These are phyloP conservation scores for Candida oleophila DNA, from an alignment of 805 yeast genomes.

Conservation along the genomic window DNA sequence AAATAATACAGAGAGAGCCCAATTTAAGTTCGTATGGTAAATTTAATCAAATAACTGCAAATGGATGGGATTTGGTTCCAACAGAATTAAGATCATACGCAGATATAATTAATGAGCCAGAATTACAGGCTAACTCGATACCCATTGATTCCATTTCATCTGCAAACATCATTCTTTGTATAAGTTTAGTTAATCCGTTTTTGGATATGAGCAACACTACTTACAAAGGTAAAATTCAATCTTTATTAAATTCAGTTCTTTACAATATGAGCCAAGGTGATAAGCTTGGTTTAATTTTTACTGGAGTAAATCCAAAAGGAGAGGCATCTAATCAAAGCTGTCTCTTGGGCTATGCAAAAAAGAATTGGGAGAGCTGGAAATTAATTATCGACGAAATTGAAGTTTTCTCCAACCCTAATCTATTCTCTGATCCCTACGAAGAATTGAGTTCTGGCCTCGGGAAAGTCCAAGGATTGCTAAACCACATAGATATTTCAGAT, in stretches of 20 bases:
- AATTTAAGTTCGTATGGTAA: neutral
- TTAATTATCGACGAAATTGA: slow-evolving; percentile 38
- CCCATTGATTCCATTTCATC: neutral
- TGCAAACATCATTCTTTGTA: neutral
- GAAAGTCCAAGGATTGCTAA: slow-evolving; percentile 26
- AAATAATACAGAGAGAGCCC: neutral
- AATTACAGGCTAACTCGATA: neutral
- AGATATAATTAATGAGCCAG: neutral
- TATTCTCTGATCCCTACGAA: slow-evolving; percentile 16
- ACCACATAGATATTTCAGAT: slow-evolving; percentile 15
- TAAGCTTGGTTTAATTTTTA: slow-evolving; percentile 45
- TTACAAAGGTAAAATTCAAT: slow-evolving; percentile 23
- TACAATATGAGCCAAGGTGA: slow-evolving; percentile 35
- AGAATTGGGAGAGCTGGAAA: slow-evolving; percentile 51
- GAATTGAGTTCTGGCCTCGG: slow-evolving; percentile 24
- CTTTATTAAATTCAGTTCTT: slow-evolving; percentile 24
- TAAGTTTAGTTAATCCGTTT: slow-evolving; percentile 34
- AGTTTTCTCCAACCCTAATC: slow-evolving; percentile 18
- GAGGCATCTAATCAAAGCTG: slow-evolving; percentile 36
- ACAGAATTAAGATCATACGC: neutral
- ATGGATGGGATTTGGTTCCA: neutral
- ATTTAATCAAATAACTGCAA: neutral
- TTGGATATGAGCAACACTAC: slow-evolving; percentile 22
- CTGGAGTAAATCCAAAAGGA: slow-evolving; percentile 47
- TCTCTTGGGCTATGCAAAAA: slow-evolving; percentile 45